A percentile compares a stretch with the other conserved stretches of the same genome.
Evolutionary conservation across 768 basidiomycete genomes (phyloP).

Genomic region (Boletus huronensis): DNA sequence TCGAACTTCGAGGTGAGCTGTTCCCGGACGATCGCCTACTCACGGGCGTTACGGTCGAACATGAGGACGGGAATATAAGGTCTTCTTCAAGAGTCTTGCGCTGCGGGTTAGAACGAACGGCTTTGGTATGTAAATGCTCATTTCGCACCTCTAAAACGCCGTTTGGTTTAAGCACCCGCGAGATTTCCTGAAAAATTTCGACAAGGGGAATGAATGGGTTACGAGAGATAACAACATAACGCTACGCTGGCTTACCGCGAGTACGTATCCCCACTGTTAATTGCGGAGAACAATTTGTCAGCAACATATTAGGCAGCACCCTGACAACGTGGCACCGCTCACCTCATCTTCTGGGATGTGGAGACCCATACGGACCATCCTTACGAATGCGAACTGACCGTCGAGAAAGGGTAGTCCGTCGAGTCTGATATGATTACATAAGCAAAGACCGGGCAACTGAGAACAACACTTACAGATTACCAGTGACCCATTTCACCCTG

Average conservation of each 20-base stretch:
- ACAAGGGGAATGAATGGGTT: conserved; percentile 11
- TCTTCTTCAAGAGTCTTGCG: conserved; percentile 72
- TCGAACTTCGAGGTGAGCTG: conserved; percentile 28
- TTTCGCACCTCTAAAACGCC: conserved; percentile 59
- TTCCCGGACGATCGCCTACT: conserved; percentile 18
- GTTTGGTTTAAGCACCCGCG: conserved; percentile 60
- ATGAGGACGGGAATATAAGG: conserved; percentile 57
- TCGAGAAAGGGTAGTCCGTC: conserved; percentile 60
- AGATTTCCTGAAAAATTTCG: conserved; percentile 49
- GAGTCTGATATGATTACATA: conserved; percentile 40
- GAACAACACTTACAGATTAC: conserved; percentile 63
- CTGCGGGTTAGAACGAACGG: conserved; percentile 5
- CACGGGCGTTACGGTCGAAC: conserved; percentile 1
- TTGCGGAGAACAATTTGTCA: conserved; percentile 18
- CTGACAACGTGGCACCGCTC: conserved; percentile 10
- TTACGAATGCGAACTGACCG: conserved; percentile 60
- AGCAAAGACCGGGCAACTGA: conserved; percentile 1
- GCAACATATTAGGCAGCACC: not conserved
- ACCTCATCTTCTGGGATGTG: conserved; percentile 73
- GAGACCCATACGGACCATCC: conserved; percentile 60
- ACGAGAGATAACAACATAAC: conserved; percentile 11
- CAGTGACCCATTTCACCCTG: conserved; percentile 64
- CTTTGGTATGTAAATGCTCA: not conserved
- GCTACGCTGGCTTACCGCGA: conserved; percentile 51
- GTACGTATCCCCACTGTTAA: conserved; percentile 57